Conservation (phyloP, 192 early-diverging fungal species). For the Mortierella antarctica region DNA sequence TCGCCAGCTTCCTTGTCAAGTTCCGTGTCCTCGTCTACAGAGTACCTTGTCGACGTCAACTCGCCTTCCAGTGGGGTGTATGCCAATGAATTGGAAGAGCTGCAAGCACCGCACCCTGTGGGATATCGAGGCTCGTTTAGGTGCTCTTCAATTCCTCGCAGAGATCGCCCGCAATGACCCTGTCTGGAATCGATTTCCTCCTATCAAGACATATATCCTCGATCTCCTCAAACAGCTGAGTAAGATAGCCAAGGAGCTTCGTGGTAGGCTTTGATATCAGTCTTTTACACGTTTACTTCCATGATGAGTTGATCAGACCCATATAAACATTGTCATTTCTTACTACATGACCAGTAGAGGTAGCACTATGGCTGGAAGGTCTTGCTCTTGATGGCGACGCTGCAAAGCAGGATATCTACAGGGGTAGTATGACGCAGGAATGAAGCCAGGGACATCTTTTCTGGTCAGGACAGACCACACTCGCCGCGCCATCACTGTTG, state of each 20-base stretch:
- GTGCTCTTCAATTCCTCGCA: not conserved
- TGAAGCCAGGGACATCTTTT: not conserved
- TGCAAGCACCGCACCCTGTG: not conserved
- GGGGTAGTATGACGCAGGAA: not conserved
- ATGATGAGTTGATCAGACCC: not conserved
- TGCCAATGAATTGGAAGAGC: not conserved
- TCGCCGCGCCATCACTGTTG: not conserved
- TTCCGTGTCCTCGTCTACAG: not conserved
- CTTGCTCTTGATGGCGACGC: constrained; percentile 4
- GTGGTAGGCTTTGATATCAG: not conserved
- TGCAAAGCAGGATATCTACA: not conserved
- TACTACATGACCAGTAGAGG: not conserved
- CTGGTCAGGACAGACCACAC: not conserved
- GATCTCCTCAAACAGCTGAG: constrained; percentile 4
- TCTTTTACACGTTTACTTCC: not conserved
- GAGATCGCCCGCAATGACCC: not conserved
- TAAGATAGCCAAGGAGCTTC: not conserved
- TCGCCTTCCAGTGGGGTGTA: not conserved
- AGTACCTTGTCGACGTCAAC: not conserved
- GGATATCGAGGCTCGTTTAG: not conserved
- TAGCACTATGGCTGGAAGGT: not conserved
- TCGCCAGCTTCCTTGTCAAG: not conserved
- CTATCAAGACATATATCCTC: constrained; percentile 1
- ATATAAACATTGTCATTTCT: not conserved
- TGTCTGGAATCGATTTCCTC: not conserved